Conservation (phyloP, 192 early-diverging fungal species). For the Jimgerdemannia lactiflua region DNA sequence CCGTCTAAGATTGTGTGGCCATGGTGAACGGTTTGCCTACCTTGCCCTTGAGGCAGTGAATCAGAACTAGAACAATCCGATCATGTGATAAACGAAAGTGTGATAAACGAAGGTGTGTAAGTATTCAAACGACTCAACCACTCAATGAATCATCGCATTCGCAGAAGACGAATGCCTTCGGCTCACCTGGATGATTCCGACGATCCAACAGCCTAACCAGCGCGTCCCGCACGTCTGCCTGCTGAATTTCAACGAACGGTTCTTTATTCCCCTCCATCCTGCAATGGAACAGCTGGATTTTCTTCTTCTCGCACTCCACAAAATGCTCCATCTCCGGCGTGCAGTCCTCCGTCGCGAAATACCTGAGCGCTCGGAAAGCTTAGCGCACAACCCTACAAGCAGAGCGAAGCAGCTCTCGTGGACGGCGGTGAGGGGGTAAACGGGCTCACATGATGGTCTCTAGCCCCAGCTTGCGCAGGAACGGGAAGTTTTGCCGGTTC, state of each 20-base stretch:
- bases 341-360: constrained; percentile 37
- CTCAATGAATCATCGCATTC: not conserved
- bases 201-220: constrained; percentile 48
- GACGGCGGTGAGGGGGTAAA: too few species aligned
- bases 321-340: constrained; percentile 75
- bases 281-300: constrained; percentile 77
- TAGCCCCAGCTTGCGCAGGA: constrained; percentile 80
- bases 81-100: not conserved
- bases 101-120: too few species aligned
- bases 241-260: constrained; percentile 57
- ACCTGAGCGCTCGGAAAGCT: constrained; percentile 17
- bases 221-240: constrained; percentile 47
- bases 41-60: constrained; percentile 96
- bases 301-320: constrained; percentile 51
- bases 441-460: constrained; percentile 80
- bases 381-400: not conserved
- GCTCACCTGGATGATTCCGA: constrained; percentile 46
- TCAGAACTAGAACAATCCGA: constrained; percentile 44
- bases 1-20: not conserved
- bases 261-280: constrained; percentile 87
- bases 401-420: not conserved
- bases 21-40: constrained; percentile 29
- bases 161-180: not conserved
- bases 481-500: constrained; percentile 86
- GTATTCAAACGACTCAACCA: too few species aligned